Conservation (phyloP, 352 stramenopile genomes). For the Phytophthora sp. region DNA sequence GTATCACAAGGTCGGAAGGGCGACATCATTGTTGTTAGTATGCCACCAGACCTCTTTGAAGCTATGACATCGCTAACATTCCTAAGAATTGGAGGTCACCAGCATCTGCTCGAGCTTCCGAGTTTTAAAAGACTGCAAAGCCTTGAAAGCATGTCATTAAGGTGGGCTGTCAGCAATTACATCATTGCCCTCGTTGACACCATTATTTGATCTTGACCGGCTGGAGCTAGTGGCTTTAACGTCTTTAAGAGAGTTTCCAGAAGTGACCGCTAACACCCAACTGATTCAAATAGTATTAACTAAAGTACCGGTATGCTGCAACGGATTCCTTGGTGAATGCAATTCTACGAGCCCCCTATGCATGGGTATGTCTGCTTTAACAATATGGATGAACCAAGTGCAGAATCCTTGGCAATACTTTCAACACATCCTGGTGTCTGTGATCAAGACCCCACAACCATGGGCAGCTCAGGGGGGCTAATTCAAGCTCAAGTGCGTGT, state of each 20-base stretch:
- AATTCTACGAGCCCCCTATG: slow-evolving; percentile 2
- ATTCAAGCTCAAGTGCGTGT: slow-evolving; percentile 13
- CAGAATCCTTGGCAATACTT: neutral
- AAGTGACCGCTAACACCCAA: slow-evolving; percentile 3
- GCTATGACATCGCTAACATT: slow-evolving; percentile 28
- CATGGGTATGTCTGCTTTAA: neutral
- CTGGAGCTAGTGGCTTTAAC: neutral
- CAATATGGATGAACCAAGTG: neutral
- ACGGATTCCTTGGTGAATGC: slow-evolving; percentile 25
- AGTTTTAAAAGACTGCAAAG: slow-evolving; percentile 17
- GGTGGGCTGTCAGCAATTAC: neutral
- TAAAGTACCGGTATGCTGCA: slow-evolving; percentile 22
- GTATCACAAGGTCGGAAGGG: slow-evolving; percentile 4
- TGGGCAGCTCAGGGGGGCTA: neutral
- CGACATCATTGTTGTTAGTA: neutral
- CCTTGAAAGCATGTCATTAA: slow-evolving; percentile 33
- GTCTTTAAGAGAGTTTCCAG: slow-evolving; percentile 7
- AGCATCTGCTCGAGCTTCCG: slow-evolving; percentile 11
- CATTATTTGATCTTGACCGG: slow-evolving; percentile 8
- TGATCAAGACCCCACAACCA: slow-evolving; percentile 1
- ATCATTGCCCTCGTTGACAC: slow-evolving; percentile 11
- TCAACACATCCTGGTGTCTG: neutral
- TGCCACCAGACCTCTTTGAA: neutral
- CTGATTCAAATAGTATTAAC: neutral
- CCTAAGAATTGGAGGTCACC: slow-evolving; percentile 30